These are phyloP conservation scores for Paramecium sonneborni DNA, from an alignment of 73 alveolate genomes.

Conservation along the genomic window DNA sequence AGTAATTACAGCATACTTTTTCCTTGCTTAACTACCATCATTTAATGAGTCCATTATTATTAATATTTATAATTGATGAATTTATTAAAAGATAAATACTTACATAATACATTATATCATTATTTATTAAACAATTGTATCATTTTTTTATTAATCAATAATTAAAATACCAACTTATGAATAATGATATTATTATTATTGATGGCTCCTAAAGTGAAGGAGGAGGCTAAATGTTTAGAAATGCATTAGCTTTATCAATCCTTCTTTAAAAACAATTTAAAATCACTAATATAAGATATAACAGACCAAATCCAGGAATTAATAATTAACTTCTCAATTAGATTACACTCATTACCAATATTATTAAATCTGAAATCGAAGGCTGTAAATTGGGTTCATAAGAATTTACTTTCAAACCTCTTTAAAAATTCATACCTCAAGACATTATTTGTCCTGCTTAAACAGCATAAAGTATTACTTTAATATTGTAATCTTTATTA, in stretches of 20 bases:
- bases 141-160: background rate
- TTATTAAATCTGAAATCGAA: background rate
- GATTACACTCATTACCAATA: background rate
- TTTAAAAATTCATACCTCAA: background rate
- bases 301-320: background rate
- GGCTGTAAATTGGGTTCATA: background rate
- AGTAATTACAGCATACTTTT: constrained; percentile 59
- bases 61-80: background rate
- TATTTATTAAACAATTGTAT: background rate
- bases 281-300: background rate
- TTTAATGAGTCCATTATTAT: background rate
- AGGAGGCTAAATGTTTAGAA: background rate
- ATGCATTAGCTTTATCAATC: background rate
- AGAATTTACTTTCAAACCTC: background rate
- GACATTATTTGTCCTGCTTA: background rate
- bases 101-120: background rate
- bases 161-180: background rate
- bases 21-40: constrained; percentile 22
- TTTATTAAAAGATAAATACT: background rate
- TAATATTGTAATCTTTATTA: background rate
- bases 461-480: background rate
- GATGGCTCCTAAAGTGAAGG: background rate
- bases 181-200: background rate
- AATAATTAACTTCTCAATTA: background rate
- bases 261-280: background rate